A percentile compares a stretch with the other conserved stretches of the same genome.
Conservation (phyloP, 2,329 filamentous ascomycete genomes). For the Ceratocystis huliohia region DNA sequence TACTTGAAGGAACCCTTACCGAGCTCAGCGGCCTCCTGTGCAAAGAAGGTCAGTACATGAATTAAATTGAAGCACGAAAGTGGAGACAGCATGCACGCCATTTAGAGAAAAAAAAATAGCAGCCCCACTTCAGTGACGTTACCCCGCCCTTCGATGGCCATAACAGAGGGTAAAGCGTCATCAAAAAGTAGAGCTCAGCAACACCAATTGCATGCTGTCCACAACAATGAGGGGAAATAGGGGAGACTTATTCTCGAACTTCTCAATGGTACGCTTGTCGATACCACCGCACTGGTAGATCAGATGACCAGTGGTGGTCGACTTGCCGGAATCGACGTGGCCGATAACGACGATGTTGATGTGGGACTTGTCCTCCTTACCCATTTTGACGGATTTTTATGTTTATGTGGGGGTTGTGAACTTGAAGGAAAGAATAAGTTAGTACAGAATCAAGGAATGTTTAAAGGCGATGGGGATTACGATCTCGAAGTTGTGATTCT, state of each 20-base stretch:
- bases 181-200: not conserved
- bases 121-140: not conserved
- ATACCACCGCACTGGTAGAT: conserved; percentile 99
- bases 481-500: too few relatives aligned
- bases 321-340: conserved; percentile 99
- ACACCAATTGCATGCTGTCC: not conserved
- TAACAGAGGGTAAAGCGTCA: not conserved
- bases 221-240: conserved; percentile 1
- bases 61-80: conserved; percentile 4
- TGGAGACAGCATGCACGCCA: conserved; percentile 9
- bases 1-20: conserved; percentile 99
- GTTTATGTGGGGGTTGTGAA: conserved; percentile 14
- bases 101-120: not conserved
- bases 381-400: conserved; percentile 29
- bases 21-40: conserved; percentile 91
- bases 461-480: not conserved
- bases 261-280: conserved; percentile 99
- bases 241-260: conserved; percentile 89
- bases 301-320: conserved; percentile 85
- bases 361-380: conserved; percentile 92
- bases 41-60: conserved; percentile 21
- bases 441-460: not conserved
- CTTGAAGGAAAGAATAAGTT: not conserved
- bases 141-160: not conserved
- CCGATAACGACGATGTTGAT: conserved; percentile 98